phyloP scores from a whole-genome alignment of 202 grass and related monocot species.

The Setaria viridis region DNA sequence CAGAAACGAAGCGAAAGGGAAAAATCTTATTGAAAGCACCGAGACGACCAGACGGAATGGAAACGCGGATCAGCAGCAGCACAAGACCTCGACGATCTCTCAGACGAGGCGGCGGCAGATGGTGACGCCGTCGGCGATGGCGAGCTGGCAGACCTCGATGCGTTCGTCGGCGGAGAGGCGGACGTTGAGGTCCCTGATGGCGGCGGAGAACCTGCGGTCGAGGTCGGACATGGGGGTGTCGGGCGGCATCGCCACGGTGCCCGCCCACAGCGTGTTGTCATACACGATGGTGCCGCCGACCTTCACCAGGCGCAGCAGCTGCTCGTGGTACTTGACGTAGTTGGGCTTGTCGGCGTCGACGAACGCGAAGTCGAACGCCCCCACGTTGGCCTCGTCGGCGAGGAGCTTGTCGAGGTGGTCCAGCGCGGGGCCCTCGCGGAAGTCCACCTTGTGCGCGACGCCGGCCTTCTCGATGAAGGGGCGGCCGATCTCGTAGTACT shows the following conservation, averaged over 20 bases:
- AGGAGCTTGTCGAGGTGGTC: conserved; percentile 48
- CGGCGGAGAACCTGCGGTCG: conserved; percentile 19
- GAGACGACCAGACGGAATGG: neutral
- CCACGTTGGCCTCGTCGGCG: conserved; percentile 39
- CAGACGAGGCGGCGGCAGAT: conserved; percentile 64
- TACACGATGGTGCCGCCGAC: conserved; percentile 66
- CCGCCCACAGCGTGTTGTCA: conserved; percentile 77
- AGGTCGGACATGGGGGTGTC: conserved; percentile 47
- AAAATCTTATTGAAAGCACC: neutral
- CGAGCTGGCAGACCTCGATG: conserved; percentile 69
- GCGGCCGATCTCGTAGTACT: conserved; percentile 55
- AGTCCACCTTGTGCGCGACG: conserved; percentile 67
- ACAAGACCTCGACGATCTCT: too few relatives aligned
- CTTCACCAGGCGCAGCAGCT: conserved; percentile 52
- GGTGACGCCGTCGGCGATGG: conserved; percentile 72
- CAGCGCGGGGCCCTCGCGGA: conserved; percentile 54
- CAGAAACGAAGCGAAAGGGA: neutral
- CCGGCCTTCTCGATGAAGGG: conserved; percentile 66
- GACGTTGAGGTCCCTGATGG: conserved; percentile 57
- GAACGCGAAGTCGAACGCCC: conserved; percentile 71
- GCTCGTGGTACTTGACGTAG: conserved; percentile 73
- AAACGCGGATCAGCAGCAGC: too few relatives aligned
- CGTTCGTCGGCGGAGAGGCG: conserved; percentile 53
- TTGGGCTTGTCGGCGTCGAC: conserved; percentile 74
- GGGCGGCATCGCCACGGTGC: conserved; percentile 50